Base-by-base conservation (phyloP, 2,329 filamentous ascomycete genomes). In the Triangularia setosa region DNA sequence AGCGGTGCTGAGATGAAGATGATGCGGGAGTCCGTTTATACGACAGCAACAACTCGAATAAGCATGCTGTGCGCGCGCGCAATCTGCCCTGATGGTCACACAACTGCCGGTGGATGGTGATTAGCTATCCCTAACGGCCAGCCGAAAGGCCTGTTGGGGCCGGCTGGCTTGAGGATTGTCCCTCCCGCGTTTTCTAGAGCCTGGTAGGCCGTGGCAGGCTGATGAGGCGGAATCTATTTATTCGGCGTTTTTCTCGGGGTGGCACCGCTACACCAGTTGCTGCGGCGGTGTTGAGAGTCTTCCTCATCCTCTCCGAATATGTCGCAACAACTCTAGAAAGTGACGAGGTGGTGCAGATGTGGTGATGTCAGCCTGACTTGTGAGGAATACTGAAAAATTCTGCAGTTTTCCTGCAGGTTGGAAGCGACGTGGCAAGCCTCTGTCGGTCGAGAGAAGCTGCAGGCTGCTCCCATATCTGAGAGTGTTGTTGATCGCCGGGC, bases 401-500 rank as follows among this genome's bases (percentile, higher is more conserved):
- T 55, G 21, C 52, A 25, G 18, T 55, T 55, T 55, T 28, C n/a
- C 21, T 55, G 52, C 52, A 55, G 11, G 52, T 23, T 55, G 52
- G 14, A 55, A 25, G 52, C 52, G 52, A 55, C 52, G 52, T 55
- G 52, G 25, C 52, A 55, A 55, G 52, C 23, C 14, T 28, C 8
- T 33, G 30, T n/a, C n/a, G n/a, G n/a, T n/a, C n/a, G 30, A 33
- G 30, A 30, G 53, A 58, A 30, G 25, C 18, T 60, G n/a, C 40
- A 58, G 56, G 44, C 53, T 60, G 58, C 58, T 30, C 30, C 61
- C 60, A 53, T 61, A 63, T 63, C 64, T 28, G 52, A 24, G 52
- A 18, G 65, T 61, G 65, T 64, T 68, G 66, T 65, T 57, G 21
- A 55, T 53, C 35, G 54, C 33, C 53, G n/a, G n/a, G 33, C 54